A percentile compares a stretch with the other conserved stretches of the same genome.
These are phyloP conservation scores for Glomus cerebriforme DNA, from an alignment of 192 early-diverging fungal genomes.

Conservation along the genomic window DNA sequence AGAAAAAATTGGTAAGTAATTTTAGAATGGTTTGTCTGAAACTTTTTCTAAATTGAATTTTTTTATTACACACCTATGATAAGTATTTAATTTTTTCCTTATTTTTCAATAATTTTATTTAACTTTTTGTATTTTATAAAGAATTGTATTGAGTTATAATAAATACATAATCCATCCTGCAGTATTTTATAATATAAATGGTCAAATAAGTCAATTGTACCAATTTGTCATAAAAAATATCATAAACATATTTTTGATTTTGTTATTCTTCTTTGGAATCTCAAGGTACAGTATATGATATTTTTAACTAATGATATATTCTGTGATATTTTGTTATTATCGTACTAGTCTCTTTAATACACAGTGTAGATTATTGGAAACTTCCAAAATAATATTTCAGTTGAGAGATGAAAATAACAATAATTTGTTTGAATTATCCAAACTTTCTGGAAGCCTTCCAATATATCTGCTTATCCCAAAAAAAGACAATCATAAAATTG, in stretches of 20 bases:
- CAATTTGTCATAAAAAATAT: conserved; percentile 28
- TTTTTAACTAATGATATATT: conserved; percentile 5
- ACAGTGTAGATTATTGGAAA: conserved; percentile 21
- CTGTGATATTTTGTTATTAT: conserved; percentile 8
- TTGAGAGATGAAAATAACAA: conserved; percentile 15
- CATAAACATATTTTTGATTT: conserved; percentile 24
- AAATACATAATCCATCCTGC: conserved; percentile 14
- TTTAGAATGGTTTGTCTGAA: conserved; percentile 12
- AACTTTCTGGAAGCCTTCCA: conserved; percentile 18
- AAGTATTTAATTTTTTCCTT: conserved; percentile 16
- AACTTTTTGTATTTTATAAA: conserved; percentile 21
- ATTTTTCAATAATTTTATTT: conserved; percentile 11
- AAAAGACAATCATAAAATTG: conserved; percentile 21
- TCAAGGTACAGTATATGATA: conserved; percentile 12
- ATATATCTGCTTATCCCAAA: neutral
- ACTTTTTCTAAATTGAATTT: conserved; percentile 30
- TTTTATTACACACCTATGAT: conserved; percentile 22
- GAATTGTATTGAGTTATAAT: conserved; percentile 15
- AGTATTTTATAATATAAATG: conserved; percentile 26
- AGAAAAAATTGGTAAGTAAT: conserved; percentile 26
- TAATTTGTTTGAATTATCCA: conserved; percentile 18
- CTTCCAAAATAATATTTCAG: conserved; percentile 14
- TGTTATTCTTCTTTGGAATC: conserved; percentile 24
- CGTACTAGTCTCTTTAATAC: conserved; percentile 22
- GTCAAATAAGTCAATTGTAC: conserved; percentile 29